Evolutionary conservation across 345 rosid species (phyloP), one percentile per base, ranked within the genome.

Genomic region (Murraya koenigii): DNA sequence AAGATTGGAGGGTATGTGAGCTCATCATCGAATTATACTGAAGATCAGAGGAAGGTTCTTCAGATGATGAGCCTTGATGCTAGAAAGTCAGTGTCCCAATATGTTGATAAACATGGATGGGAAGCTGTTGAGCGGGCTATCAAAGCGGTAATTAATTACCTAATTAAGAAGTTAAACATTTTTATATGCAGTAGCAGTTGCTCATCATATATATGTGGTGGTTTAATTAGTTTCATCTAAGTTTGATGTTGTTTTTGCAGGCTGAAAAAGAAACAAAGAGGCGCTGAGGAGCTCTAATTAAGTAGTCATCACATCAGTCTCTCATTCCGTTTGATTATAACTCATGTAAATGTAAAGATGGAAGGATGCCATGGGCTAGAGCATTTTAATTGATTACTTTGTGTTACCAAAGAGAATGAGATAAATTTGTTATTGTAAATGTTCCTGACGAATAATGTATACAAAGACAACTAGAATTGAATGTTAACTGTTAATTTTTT

Each of bases 21-120:
- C 55, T 58, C 84, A 2, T 52, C 22, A 17, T 1, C 22, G 1
- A 82, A 66, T 39, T 91, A 86, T 58, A 68, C 94, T 0, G 89
- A 89, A 25, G 88, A 86, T 5, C 97, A 89, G n/a, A 90, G 79
- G 83, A 95, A 86, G 80, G 83, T 90, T 32, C 87, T 93, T n/a
- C 93, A 90, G 81, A 95, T 95, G 98, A 88, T 92, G 90, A 93
- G 92, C 90, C 89, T 90, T 33, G 98, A 95, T 20, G 94, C 97
- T 0, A 81, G 99, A 76, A 95, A 85, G 80, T 88, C 91, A 14
- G 98, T 95, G 0, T 78, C 79, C 19, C 90, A 90, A 28, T 95
- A 83, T 76, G 85, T 91, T 59, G 91, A 89, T 19, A 88, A 85
- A 77, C 68, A 93, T 73, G 99, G 99, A 14, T 89, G 97, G 88